phyloP scores from a whole-genome alignment of 768 basidiomycete genomes.

The Cystofilobasidium capitatum region DNA sequence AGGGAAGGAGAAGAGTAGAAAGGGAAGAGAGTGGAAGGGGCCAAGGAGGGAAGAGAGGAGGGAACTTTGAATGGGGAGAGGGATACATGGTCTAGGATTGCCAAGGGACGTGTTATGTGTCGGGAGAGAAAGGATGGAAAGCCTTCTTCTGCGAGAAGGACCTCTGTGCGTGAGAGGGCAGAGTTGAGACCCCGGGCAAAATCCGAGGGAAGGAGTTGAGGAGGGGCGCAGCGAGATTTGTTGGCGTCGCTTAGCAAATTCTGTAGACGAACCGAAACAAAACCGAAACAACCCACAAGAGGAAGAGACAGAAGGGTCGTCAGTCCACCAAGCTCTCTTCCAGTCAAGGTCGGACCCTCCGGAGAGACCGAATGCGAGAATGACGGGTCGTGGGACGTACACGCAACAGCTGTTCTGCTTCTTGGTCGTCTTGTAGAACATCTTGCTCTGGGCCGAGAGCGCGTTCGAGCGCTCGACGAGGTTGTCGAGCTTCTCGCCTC shows the following conservation, averaged over 20 bases:
- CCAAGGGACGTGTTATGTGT: too few relatives aligned
- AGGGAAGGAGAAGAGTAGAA: too few relatives aligned
- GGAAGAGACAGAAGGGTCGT: conserved; percentile 56
- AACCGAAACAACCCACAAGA: conserved; percentile 76
- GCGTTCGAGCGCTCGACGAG: conserved; percentile 87
- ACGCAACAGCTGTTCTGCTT: conserved; percentile 44
- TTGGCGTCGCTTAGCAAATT: too few relatives aligned
- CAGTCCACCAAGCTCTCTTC: conserved; percentile 15
- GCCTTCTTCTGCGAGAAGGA: not conserved
- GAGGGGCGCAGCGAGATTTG: not conserved
- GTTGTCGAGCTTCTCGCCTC: conserved; percentile 93
- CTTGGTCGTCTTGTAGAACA: conserved; percentile 99
- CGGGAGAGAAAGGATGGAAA: too few relatives aligned
- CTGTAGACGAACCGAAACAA: conserved; percentile 28
- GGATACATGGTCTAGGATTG: not conserved
- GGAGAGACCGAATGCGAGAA: conserved; percentile 5
- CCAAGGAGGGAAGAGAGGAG: not conserved
- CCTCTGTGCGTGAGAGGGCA: not conserved
- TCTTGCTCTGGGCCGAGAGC: conserved; percentile 81
- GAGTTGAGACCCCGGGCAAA: too few relatives aligned
- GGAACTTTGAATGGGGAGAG: not conserved
- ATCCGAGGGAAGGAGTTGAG: not conserved
- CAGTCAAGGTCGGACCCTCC: too few relatives aligned
- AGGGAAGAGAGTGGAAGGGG: not conserved
- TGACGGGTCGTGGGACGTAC: not conserved